Base-by-base conservation (phyloP, 352 stramenopile genomes). In the Poterioochromonas sp. region DNA sequence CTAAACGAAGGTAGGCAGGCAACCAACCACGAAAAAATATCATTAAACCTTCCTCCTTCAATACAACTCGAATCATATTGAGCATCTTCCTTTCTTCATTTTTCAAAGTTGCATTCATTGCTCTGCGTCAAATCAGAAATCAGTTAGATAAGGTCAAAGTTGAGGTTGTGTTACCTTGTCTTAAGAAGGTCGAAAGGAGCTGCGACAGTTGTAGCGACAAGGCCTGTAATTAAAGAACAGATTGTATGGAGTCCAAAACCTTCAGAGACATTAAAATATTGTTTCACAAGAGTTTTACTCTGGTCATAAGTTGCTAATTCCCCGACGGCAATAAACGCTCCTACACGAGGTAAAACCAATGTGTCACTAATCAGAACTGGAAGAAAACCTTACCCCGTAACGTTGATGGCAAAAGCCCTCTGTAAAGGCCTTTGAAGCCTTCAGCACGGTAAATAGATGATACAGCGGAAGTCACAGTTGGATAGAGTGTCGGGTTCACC, bases 271-370 rank as follows among this genome's bases (percentile, higher is more conserved):
- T 47, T 71, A 8, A 71, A 43, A 12, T 44, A 8, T 29, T 8
- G 12, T 29, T 71, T 71, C 62, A 71, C 1, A 8, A 71, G 11
- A 41, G 15, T 29, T 44, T 71, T 71, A 29, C 5, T 32, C 26
- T 71, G 62, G 34, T 71, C 62, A n/a, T 71, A 71, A 29, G 62
- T 71, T n/a, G 62, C 62, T 8, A 71, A 29, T 47, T 71, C 62
- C 5, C 62, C 62, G 1, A 71, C 34, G 41, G 62, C n/a, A 44
- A 71, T 71, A 5, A 71, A 44, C 3, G 62, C 62, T n/a, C 29
- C 62, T 71, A 44, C 29, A 68, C 5, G 26, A 68, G 5, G 29
- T 26, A 68, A 5, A 5, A 8, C 29, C 26, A 68, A 8, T 15
- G 26, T 68, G 5, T 26, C 34, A 39, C 8, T 26, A 18, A 39